Evolutionary conservation across 768 basidiomycete species (phyloP), one percentile per base, ranked within the genome.

Genomic region (Lactarius psammicola): DNA sequence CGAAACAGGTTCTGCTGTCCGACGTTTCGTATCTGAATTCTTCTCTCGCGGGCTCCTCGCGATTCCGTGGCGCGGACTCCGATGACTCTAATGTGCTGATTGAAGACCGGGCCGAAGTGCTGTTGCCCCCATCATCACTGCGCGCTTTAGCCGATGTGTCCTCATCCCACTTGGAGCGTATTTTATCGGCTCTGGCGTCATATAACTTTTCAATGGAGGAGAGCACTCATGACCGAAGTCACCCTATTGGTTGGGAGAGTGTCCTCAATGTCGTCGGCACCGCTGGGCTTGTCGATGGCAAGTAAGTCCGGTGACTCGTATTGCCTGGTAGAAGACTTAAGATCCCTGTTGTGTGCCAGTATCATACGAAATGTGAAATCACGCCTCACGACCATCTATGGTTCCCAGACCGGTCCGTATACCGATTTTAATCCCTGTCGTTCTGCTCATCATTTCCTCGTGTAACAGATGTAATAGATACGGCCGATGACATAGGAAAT

Each of bases 181-280:
- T 88, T 23, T 74, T 92, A 31, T 81, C 81, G 54, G 72, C 82
- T 28, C 73, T 91, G 46, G 83, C 83, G 8, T 78, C 80, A 23
- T 84, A 87, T 64, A 81, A 82, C 0, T 87, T 87, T 10, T 73
- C 79, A 2, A 81, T 82, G 2, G 77, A 83, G 26, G 80, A 82
- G 34, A 86, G 85, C 66, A 80, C 86, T 80, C 88, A 88, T 69
- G 84, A 87, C 70, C 82, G 90, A 13, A 76, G 86, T 9, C 80
- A 79, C 57, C 84, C 87, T 5, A 77, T 90, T 59, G 78, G 78
- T 38, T 92, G 90, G 89, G 80, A 83, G 61, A 78, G 78, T 57
- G 82, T 91, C n/a, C 74, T 91, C 23, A 80, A 83, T 34, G 77
- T 84, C 4, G 76, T 85, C 13, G 79, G 78, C 49, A 76, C 80